phyloP scores from a whole-genome alignment of 2,329 filamentous ascomycete species.

The Colletotrichum brevisporum region DNA sequence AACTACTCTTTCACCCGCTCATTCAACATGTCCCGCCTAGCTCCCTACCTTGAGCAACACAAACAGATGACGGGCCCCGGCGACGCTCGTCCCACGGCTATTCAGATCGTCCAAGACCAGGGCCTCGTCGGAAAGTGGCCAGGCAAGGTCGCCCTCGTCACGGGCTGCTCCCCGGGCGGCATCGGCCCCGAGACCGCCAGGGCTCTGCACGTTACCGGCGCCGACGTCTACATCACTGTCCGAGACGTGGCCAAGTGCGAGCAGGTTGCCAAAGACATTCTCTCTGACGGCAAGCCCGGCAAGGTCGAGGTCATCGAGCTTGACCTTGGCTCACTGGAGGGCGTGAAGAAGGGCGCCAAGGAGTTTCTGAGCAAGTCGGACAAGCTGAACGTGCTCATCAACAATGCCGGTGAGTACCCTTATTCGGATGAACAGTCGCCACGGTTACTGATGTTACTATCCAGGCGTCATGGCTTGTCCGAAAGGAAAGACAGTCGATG shows the following conservation, averaged over 20 bases:
- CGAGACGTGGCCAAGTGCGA: slow-evolving; percentile 33
- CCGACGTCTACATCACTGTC: slow-evolving; percentile 37
- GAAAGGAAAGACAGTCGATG: slow-evolving; percentile 43
- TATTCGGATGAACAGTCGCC: accelerated
- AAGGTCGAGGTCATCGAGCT: slow-evolving; percentile 51
- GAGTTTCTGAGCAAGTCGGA: slow-evolving; percentile 37
- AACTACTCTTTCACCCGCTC: not conserved
- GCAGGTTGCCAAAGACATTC: slow-evolving; percentile 32
- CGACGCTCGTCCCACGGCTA: slow-evolving; percentile 41
- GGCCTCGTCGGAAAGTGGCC: slow-evolving; percentile 36
- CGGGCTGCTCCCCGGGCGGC: slow-evolving; percentile 56
- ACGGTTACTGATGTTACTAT: not conserved
- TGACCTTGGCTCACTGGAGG: slow-evolving; percentile 49
- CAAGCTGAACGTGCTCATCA: slow-evolving; percentile 43
- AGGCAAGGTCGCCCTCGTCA: slow-evolving; percentile 44
- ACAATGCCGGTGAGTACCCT: slow-evolving; percentile 44
- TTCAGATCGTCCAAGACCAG: slow-evolving; percentile 41
- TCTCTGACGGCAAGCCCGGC: slow-evolving; percentile 38
- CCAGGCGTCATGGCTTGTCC: slow-evolving; percentile 36
- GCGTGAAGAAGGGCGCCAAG: slow-evolving; percentile 46
- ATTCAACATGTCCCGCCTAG: slow-evolving; percentile 25
- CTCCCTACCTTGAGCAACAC: slow-evolving; percentile 34
- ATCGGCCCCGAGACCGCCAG: slow-evolving; percentile 59
- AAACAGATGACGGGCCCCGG: slow-evolving; percentile 38
- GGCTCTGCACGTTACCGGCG: slow-evolving; percentile 37